A percentile compares a stretch with the other conserved stretches of the same genome.
Evolutionary conservation across 2,329 filamentous ascomycete genomes (phyloP).

Genomic region (Fragosphaeria purpurea): DNA sequence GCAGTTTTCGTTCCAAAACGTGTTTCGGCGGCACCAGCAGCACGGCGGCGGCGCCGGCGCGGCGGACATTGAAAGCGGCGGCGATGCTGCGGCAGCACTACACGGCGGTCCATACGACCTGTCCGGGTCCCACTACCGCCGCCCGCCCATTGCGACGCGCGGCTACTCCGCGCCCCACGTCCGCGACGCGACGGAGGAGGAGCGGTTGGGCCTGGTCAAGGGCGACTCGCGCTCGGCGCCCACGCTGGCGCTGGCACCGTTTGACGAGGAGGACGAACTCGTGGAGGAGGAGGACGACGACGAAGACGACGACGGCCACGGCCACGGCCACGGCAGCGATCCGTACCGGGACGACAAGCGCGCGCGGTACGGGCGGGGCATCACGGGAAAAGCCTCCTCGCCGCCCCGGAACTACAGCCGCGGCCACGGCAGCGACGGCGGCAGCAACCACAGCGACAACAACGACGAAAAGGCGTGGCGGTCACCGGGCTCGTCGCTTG

Average conservation of each 20-base stretch:
- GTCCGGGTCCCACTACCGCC: slow-evolving; percentile 1
- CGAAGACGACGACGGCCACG: not conserved
- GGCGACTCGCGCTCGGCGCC: slow-evolving; percentile 44
- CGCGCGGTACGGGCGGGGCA: slow-evolving; percentile 30
- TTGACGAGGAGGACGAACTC: slow-evolving; percentile 26
- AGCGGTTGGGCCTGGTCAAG: slow-evolving; percentile 71
- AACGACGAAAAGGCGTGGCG: slow-evolving; percentile 17
- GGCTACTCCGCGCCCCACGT: slow-evolving; percentile 31
- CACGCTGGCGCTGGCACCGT: slow-evolving; percentile 20
- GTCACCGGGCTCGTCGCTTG: slow-evolving; percentile 3
- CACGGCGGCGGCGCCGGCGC: slow-evolving; percentile 14
- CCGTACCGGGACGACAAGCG: slow-evolving; percentile 21
- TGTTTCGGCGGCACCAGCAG: slow-evolving; percentile 53
- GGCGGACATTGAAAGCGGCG: slow-evolving; percentile 6
- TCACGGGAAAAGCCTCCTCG: slow-evolving; percentile 24
- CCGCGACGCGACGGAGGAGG: slow-evolving; percentile 65
- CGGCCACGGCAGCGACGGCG: slow-evolving; percentile 21
- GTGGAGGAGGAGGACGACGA: slow-evolving; percentile 15
- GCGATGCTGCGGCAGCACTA: slow-evolving; percentile 12
- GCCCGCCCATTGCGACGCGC: slow-evolving; percentile 12
- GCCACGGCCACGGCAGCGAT: not conserved
- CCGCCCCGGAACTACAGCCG: slow-evolving; percentile 12
- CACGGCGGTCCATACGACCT: slow-evolving; percentile 12
- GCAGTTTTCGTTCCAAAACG: slow-evolving; percentile 87
- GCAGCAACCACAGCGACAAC: slow-evolving; percentile 12